Percentiles rank a stretch among this genome's conserved stretches.
These are phyloP conservation scores for Mesostigma viride DNA, from an alignment of 139 green algal genomes.

Conservation along the genomic window DNA sequence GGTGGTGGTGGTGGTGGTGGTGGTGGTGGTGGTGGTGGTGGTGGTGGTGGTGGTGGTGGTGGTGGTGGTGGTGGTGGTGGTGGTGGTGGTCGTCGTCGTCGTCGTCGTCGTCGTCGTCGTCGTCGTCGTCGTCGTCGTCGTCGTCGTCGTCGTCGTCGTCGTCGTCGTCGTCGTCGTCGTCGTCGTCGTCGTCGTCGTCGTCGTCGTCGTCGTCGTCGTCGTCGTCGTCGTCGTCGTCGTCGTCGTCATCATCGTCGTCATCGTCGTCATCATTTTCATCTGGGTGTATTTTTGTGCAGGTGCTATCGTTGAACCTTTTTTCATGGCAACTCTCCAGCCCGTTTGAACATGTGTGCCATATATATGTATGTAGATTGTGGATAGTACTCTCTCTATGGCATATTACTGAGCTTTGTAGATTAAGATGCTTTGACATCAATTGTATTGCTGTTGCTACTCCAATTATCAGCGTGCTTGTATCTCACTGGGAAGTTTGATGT, in stretches of 20 bases:
- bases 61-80: not conserved
- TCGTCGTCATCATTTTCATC: not conserved
- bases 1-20: not conserved
- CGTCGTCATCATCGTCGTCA: not conserved
- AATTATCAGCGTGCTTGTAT: no score
- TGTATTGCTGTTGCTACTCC: not conserved
- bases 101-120: not conserved
- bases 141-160: constrained; percentile 1
- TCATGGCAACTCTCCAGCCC: not conserved
- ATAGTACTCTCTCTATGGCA: not conserved
- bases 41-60: not conserved
- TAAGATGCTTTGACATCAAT: not conserved
- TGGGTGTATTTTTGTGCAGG: not conserved
- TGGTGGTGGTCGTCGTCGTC: not conserved
- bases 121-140: not conserved
- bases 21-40: not conserved
- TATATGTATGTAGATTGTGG: not conserved
- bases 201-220: not conserved
- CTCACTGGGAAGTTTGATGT: no score
- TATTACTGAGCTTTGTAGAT: not conserved
- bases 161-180: not conserved
- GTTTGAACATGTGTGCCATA: not conserved
- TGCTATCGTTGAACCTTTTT: not conserved
- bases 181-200: not conserved
- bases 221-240: constrained; percentile 1